phyloP scores from a whole-genome alignment of 2,329 filamentous ascomycete genomes.

The Neofusicoccum sp. region DNA sequence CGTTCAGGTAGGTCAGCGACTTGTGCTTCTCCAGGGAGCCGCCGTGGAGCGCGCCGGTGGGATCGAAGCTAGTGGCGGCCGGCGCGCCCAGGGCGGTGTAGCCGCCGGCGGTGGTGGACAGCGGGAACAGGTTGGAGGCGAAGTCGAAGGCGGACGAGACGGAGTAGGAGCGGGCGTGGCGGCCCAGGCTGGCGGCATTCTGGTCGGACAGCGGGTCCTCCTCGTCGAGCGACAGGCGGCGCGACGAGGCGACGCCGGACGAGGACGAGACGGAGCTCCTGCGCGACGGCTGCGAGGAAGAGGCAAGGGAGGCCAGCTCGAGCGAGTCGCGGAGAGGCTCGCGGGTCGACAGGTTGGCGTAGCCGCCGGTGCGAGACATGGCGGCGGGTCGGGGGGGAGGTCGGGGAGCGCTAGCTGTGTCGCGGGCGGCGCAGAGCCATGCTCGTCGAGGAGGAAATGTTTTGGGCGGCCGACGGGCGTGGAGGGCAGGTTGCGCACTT shows the following conservation, averaged over 20 bases:
- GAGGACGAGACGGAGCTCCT: conserved; percentile 72
- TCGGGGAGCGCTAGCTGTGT: conserved; percentile 4
- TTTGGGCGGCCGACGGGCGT: neutral
- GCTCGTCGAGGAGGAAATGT: conserved; percentile 10
- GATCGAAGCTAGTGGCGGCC: conserved; percentile 55
- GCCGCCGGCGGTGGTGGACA: conserved; percentile 73
- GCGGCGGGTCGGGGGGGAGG: conserved; percentile 20
- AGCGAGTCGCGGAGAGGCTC: conserved; percentile 76
- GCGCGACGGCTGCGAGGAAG: conserved; percentile 67
- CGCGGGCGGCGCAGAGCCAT: conserved; percentile 9
- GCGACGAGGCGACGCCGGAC: conserved; percentile 89
- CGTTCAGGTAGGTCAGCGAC: conserved; percentile 91
- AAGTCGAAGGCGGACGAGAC: conserved; percentile 95
- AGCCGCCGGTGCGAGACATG: conserved; percentile 35
- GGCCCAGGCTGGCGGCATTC: conserved; percentile 55
- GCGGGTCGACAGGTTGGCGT: conserved; percentile 30
- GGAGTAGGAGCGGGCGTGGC: conserved; percentile 72
- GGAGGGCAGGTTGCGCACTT: conserved; percentile 9
- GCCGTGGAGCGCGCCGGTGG: conserved; percentile 61
- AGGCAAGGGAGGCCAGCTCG: conserved; percentile 92
- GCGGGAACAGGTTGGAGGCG: conserved; percentile 84
- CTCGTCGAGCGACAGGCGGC: conserved; percentile 81
- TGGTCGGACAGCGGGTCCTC: conserved; percentile 69
- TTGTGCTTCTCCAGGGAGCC: conserved; percentile 93
- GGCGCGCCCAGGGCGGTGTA: conserved; percentile 86